These are phyloP conservation scores for Exophiala alcalophila DNA, from an alignment of 2,329 filamentous ascomycete genomes.

Conservation along the genomic window DNA sequence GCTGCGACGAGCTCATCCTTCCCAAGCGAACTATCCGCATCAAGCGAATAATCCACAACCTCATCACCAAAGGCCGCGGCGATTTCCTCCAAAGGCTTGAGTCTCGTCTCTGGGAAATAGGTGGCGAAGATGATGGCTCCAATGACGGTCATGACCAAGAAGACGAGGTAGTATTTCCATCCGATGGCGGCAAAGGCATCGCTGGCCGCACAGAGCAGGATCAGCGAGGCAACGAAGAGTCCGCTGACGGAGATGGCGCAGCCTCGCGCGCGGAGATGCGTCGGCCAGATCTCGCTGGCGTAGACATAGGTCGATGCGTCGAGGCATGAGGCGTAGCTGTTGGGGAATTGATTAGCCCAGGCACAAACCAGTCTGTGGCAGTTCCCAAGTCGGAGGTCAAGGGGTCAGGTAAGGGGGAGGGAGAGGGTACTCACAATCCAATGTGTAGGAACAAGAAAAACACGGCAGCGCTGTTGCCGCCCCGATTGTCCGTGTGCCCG, in stretches of 20 bases:
- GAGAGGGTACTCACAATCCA: too few relatives aligned
- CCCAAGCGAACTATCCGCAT: too few relatives aligned
- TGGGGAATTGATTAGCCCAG: too few relatives aligned
- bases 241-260: conserved; percentile 3
- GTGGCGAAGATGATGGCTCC: neutral
- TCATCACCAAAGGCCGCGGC: conserved; percentile 7
- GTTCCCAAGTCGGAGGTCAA: too few relatives aligned
- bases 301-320: conserved; percentile 13
- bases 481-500: conserved; percentile 7
- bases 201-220: conserved; percentile 4
- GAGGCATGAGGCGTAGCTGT: conserved; percentile 11
- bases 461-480: conserved; percentile 7
- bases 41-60: too few relatives aligned
- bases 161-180: conserved; percentile 35
- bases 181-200: conserved; percentile 35
- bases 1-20: too few relatives aligned
- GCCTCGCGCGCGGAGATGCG: conserved; percentile 12
- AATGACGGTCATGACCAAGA: conserved; percentile 9
- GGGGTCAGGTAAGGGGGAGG: too few relatives aligned
- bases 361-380: too few relatives aligned
- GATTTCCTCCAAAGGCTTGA: conserved; percentile 9
- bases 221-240: conserved; percentile 8
- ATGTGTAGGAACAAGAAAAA: conserved; percentile 61
- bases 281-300: conserved; percentile 16
- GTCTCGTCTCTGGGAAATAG: conserved; percentile 10